Evolutionary conservation across 139 green algal species (phyloP).

Genomic region (Pleodorina starrii): DNA sequence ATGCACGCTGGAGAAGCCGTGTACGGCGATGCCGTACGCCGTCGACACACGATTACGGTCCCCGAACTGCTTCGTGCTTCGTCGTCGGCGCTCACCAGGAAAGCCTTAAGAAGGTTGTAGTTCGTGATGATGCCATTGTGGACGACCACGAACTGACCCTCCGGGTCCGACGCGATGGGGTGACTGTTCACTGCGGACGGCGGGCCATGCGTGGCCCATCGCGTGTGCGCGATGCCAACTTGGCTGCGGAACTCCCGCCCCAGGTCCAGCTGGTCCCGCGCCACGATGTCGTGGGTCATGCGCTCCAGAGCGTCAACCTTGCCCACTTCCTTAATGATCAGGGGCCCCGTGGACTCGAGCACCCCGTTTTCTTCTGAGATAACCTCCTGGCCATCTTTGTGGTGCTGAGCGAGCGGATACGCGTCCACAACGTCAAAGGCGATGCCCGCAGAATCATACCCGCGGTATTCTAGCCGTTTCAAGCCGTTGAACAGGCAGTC

Average conservation of each 20-base stretch:
- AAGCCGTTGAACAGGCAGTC: conserved; percentile 92
- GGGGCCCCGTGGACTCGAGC: conserved; percentile 28
- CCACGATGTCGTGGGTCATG: conserved; percentile 60
- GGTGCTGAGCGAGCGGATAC: neutral
- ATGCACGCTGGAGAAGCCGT: no score
- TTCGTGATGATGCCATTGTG: conserved; percentile 99
- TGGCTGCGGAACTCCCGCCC: conserved; percentile 71
- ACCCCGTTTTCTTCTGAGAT: conserved; percentile 59
- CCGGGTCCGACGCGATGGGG: conserved; percentile 82
- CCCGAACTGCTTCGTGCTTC: no score
- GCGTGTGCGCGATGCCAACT: conserved; percentile 96
- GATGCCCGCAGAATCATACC: conserved; percentile 96
- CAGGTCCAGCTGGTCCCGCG: conserved; percentile 62
- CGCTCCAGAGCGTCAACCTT: conserved; percentile 93
- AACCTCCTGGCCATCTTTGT: neutral
- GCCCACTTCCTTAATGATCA: conserved; percentile 77
- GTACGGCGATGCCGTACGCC: no score
- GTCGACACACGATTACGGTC: no score
- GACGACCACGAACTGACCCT: conserved; percentile 95
- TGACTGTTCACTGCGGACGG: conserved; percentile 92
- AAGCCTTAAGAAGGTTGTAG: conserved; percentile 92
- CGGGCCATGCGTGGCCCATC: conserved; percentile 96
- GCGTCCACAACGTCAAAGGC: conserved; percentile 83
- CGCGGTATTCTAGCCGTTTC: conserved; percentile 95
- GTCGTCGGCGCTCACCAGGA: conserved; percentile 76